Percentiles rank a stretch among this genome's conserved stretches.
phyloP scores from a whole-genome alignment of 2,329 filamentous ascomycete species.

The Talaromyces sp. region DNA sequence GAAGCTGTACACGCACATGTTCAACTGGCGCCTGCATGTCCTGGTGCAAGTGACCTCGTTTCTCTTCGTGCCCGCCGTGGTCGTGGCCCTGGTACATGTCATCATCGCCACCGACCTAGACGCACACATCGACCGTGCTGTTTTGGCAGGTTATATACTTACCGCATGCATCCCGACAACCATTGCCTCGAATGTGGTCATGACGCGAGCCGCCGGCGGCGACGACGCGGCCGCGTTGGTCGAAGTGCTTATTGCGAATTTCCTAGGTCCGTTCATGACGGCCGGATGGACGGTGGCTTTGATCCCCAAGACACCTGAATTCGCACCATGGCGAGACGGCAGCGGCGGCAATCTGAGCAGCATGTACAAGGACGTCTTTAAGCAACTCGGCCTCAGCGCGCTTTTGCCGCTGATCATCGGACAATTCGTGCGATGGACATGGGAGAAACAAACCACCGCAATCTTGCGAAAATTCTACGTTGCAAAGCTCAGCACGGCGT shows the following conservation, averaged over 20 bases:
- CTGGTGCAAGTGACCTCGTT: constrained; percentile 64
- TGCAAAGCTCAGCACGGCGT: constrained; percentile 39
- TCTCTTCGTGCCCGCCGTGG: constrained; percentile 57
- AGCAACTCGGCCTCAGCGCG: constrained; percentile 62
- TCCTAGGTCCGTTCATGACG: constrained; percentile 61
- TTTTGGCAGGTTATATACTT: constrained; percentile 63
- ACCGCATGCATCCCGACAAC: constrained; percentile 66
- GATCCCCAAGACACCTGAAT: constrained; percentile 39
- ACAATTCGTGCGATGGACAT: constrained; percentile 53
- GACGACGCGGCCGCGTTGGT: constrained; percentile 62
- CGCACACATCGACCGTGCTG: constrained; percentile 51
- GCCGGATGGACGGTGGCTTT: constrained; percentile 55
- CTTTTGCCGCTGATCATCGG: constrained; percentile 59
- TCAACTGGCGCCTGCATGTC: constrained; percentile 62
- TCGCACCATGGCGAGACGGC: constrained; percentile 38
- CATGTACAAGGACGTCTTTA: constrained; percentile 63
- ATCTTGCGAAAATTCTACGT: constrained; percentile 50
- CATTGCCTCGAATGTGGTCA: constrained; percentile 67
- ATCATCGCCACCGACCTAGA: constrained; percentile 43
- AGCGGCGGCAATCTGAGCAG: constrained; percentile 48
- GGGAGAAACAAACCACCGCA: constrained; percentile 36
- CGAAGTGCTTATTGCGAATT: constrained; percentile 65
- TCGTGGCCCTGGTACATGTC: constrained; percentile 51
- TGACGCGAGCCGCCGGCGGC: constrained; percentile 63
- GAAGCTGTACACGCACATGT: constrained; percentile 55